Percentiles rank a stretch among this genome's conserved stretches.
Conservation (phyloP, 108 stramenopile species). For the Nitzschia sp. region DNA sequence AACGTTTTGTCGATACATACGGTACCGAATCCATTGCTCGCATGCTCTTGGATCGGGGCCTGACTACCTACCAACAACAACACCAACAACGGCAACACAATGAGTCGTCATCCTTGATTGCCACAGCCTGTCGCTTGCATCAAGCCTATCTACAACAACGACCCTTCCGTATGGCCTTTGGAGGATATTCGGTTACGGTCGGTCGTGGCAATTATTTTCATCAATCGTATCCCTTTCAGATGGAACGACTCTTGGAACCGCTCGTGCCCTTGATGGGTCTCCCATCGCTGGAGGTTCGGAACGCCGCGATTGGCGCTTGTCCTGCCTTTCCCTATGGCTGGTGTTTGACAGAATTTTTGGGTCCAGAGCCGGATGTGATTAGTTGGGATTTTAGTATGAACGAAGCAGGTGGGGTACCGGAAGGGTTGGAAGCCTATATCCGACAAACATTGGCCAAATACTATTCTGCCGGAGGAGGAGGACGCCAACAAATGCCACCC, state of each 20-base stretch:
- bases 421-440: slow-evolving; percentile 60
- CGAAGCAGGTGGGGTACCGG: slow-evolving; percentile 48
- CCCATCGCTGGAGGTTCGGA: slow-evolving; percentile 44
- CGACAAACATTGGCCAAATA: slow-evolving; percentile 39
- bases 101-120: slow-evolving; percentile 15
- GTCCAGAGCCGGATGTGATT: slow-evolving; percentile 54
- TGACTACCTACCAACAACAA: slow-evolving; percentile 36
- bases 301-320: slow-evolving; percentile 73
- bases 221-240: slow-evolving; percentile 70
- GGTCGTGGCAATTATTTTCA: slow-evolving; percentile 65
- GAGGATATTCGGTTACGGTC: slow-evolving; percentile 69
- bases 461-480: background rate
- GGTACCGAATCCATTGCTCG: slow-evolving; percentile 67
- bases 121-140: slow-evolving; percentile 56
- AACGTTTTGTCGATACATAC: slow-evolving; percentile 48
- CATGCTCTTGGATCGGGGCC: slow-evolving; percentile 49
- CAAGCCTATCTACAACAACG: slow-evolving; percentile 39
- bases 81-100: background rate
- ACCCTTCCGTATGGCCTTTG: slow-evolving; percentile 63
- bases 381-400: slow-evolving; percentile 82
- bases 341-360: slow-evolving; percentile 63
- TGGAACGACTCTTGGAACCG: slow-evolving; percentile 43
- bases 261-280: slow-evolving; percentile 33
- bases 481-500: slow-evolving; percentile 26
- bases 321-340: slow-evolving; percentile 75